These are phyloP conservation scores for Colletotrichum sp. DNA, from an alignment of 2,329 filamentous ascomycete genomes.

Conservation along the genomic window DNA sequence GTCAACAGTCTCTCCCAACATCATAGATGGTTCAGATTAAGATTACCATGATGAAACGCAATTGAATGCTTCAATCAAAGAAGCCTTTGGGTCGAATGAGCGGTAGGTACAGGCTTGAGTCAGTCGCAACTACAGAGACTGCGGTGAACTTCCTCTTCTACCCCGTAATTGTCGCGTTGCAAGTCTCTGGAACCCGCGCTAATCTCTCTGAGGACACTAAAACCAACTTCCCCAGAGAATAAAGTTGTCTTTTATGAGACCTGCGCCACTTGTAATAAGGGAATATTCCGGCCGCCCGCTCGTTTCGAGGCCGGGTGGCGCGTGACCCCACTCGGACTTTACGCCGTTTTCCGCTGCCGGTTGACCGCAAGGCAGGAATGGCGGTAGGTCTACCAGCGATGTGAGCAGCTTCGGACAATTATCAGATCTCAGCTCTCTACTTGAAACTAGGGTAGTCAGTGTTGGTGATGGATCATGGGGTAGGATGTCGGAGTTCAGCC, in stretches of 20 bases:
- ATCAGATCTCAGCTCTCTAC: not conserved
- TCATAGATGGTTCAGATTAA: too few relatives aligned
- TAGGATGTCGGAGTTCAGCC: not conserved
- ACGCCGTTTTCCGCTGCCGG: not conserved
- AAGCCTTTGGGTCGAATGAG: too few relatives aligned
- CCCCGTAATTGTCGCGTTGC: not conserved
- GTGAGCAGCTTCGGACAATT: not conserved
- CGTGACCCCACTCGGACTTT: not conserved
- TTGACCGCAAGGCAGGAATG: not conserved
- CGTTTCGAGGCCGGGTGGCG: not conserved
- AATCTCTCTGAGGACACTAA: not conserved
- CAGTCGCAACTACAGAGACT: not conserved
- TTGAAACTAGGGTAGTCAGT: not conserved
- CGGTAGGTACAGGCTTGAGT: too few relatives aligned
- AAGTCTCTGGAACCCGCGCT: not conserved
- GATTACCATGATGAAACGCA: too few relatives aligned
- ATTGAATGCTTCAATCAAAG: too few relatives aligned
- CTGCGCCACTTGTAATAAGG: not conserved
- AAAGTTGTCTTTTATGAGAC: not conserved
- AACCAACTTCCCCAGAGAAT: not conserved
- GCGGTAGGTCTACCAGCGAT: not conserved
- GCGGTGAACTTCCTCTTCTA: not conserved
- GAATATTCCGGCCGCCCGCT: not conserved
- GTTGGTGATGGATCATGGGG: not conserved
- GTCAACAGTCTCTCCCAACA: too few relatives aligned